These are phyloP conservation scores for Rhododendron griersonianum DNA, from an alignment of 148 eudicot genomes.

Conservation along the genomic window DNA sequence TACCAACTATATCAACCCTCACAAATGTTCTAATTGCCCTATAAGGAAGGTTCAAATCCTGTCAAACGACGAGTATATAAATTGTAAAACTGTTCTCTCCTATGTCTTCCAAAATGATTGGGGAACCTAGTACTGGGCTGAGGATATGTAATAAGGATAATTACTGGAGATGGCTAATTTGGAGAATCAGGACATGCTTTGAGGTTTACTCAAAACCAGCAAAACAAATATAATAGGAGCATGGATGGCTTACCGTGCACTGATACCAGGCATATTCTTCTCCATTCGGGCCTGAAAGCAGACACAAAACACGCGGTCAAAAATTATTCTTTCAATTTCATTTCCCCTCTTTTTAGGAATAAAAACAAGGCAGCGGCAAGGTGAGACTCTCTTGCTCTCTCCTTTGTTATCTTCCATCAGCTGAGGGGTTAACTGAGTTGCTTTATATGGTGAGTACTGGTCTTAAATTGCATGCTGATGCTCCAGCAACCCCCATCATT, in stretches of 20 bases:
- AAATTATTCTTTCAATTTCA: background rate
- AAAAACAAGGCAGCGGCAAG: background rate
- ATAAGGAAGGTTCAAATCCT: background rate
- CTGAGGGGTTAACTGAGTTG: background rate
- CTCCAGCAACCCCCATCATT: background rate
- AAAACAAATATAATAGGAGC: background rate
- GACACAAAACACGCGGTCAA: background rate
- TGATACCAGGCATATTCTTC: slow-evolving; percentile 98
- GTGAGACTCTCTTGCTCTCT: background rate
- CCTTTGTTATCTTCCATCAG: background rate
- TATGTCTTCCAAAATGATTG: background rate
- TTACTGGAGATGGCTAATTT: slow-evolving; percentile 4
- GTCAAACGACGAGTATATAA: background rate
- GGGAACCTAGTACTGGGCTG: background rate
- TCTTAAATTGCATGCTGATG: background rate
- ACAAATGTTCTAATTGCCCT: background rate
- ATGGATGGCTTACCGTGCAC: slow-evolving; percentile 65
- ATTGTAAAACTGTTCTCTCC: background rate
- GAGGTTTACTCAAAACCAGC: slow-evolving; percentile 4
- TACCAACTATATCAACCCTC: background rate
- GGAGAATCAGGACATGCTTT: background rate
- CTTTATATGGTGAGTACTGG: background rate
- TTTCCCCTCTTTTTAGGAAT: background rate
- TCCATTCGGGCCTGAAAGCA: slow-evolving; percentile 85
- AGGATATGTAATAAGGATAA: background rate